phyloP scores from a whole-genome alignment of 768 basidiomycete species.

The Boletus reticuloceps region DNA sequence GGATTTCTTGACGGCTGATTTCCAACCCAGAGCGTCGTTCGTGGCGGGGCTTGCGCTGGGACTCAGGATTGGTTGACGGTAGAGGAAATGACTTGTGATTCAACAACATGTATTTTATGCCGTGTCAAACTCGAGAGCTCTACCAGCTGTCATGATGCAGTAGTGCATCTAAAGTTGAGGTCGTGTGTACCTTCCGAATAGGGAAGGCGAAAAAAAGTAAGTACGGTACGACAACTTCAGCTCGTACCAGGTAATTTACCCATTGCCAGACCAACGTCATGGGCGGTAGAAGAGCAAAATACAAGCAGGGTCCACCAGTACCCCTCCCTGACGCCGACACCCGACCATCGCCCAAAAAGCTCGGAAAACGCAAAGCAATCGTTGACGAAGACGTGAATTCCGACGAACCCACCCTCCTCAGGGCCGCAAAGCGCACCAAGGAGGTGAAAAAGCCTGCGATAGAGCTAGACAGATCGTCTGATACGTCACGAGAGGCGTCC shows the following conservation, averaged over 20 bases:
- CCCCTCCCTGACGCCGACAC: constrained; percentile 44
- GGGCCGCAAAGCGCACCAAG: constrained; percentile 38
- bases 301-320: constrained; percentile 74
- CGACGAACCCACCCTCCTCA: constrained; percentile 27
- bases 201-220: constrained; percentile 25
- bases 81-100: not conserved
- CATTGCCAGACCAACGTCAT: constrained; percentile 37
- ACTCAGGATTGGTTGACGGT: constrained; percentile 66
- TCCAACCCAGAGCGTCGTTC: constrained; percentile 89
- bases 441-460: constrained; percentile 23
- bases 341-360: constrained; percentile 48
- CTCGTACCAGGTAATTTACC: not conserved
- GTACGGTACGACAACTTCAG: not conserved
- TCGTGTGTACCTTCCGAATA: constrained; percentile 13
- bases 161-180: not conserved
- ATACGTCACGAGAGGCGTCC: constrained; percentile 43
- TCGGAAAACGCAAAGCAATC: constrained; percentile 74
- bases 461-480: constrained; percentile 24
- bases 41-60: constrained; percentile 81
- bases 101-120: not conserved
- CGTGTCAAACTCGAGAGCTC: not conserved
- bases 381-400: constrained; percentile 31
- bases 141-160: too few relatives aligned
- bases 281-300: constrained; percentile 85
- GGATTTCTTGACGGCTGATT: constrained; percentile 88